Evolutionary conservation across 306 rosid species (phyloP), one percentile per base, ranked within the genome.

Genomic region (Carpinus fangiana): DNA sequence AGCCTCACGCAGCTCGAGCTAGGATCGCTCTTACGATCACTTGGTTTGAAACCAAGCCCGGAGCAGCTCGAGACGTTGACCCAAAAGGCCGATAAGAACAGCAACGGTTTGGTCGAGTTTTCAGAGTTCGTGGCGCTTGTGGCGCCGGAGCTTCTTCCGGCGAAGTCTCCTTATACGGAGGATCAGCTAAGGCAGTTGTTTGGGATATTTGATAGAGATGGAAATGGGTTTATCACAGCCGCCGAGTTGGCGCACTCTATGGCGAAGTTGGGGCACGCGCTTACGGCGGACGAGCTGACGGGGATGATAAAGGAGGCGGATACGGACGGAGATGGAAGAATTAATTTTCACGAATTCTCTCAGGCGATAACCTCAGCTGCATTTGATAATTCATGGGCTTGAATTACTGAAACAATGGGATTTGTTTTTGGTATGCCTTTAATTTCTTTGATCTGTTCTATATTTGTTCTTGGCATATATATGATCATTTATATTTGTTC

Each of bases 291-390:
- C 83, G 98, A 95, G 82, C 72, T 92, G 71, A 95, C 92, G 0
- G 98, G 97, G 79, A 95, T 95, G 97, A 95, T 95, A 69, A 85
- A 76, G 59, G 98, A 95, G 82, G 97, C 97, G 8, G 98, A 95
- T 71, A 88, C 89, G 0, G 97, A 95, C 18, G 98, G 96, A 0
- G 98, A 95, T 70, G 97, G 98, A 2, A 83, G 89, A 68, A 95
- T 95, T 83, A 92, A 81, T 83, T 92, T 85, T 76, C 88, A 82
- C 72, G 97, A 91, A 80, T 95, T 95, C 55, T 62, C 93, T 9
- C 85, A 84, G 31, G 97, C 97, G 0, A 92, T 94, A 12, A 88
- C 92, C 72, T 90, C 97, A 1, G 97, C 97, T 18, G 98, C 97
- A 74, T 94, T 94, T 75, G 97, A 92, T 86, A 89, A 89, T 83